These are phyloP conservation scores for Ustilaginoidea virens DNA, from an alignment of 2,329 filamentous ascomycete species.

Conservation along the genomic window DNA sequence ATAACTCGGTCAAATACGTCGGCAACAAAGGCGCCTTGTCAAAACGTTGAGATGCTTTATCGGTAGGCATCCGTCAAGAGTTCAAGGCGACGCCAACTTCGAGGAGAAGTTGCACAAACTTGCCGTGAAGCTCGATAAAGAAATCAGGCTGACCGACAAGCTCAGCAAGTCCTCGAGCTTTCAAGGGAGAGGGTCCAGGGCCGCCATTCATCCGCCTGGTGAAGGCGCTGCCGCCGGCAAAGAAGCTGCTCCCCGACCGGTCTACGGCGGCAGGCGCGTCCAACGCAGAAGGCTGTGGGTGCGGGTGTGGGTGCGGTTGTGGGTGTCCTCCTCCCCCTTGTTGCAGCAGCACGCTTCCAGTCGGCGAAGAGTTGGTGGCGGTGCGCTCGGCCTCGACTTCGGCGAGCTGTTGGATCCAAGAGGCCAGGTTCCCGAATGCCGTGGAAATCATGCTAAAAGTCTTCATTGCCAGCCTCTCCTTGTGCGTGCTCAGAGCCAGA, in stretches of 20 bases:
- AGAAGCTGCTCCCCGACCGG: slow-evolving; percentile 36
- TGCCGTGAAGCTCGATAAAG: slow-evolving; percentile 49
- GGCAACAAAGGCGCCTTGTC: no score
- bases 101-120: slow-evolving; percentile 47
- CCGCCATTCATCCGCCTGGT: slow-evolving; percentile 42
- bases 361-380: slow-evolving; percentile 27
- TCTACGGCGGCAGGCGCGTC: slow-evolving; percentile 18
- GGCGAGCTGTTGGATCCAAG: slow-evolving; percentile 50
- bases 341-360: slow-evolving; percentile 22
- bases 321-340: slow-evolving; percentile 19
- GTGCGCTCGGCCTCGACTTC: slow-evolving; percentile 45
- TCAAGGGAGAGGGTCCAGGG: slow-evolving; percentile 38
- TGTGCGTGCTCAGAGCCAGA: slow-evolving; percentile 48
- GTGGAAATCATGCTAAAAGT: slow-evolving; percentile 46
- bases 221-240: slow-evolving; percentile 39
- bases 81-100: slow-evolving; percentile 40
- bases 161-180: slow-evolving; percentile 47
- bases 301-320: no score
- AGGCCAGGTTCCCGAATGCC: slow-evolving; percentile 47
- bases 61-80: slow-evolving; percentile 24
- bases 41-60: no score
- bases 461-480: slow-evolving; percentile 50
- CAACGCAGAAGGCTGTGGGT: slow-evolving; percentile 12
- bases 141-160: slow-evolving; percentile 52
- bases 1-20: no score